These are phyloP conservation scores for Filobasidium floriforme DNA, from an alignment of 768 basidiomycete species.

Conservation along the genomic window DNA sequence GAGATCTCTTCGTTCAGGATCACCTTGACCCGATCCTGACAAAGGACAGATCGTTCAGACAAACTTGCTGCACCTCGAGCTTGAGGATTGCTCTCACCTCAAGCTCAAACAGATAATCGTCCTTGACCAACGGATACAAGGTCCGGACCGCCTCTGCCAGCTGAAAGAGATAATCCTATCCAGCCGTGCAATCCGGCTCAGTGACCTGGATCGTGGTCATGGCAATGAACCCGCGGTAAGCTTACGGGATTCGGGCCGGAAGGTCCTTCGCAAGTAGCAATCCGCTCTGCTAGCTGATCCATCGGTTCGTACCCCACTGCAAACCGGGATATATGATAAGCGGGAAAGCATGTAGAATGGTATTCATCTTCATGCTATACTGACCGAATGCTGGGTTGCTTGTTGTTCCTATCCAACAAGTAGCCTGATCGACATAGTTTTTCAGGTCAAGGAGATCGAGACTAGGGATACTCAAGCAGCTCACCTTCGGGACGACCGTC, in stretches of 20 bases:
- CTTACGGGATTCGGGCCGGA: conserved; percentile 82
- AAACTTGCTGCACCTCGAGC: no score
- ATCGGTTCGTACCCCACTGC: conserved; percentile 76
- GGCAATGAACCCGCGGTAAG: background rate
- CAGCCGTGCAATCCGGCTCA: background rate
- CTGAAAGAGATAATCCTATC: conserved; percentile 76
- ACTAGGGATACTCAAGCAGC: background rate
- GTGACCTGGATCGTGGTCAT: background rate
- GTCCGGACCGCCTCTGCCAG: conserved; percentile 65
- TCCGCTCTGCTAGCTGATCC: conserved; percentile 58
- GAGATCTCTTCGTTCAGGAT: background rate
- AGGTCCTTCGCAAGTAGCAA: conserved; percentile 70
- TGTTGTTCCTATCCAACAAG: conserved; percentile 76
- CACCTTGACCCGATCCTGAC: background rate
- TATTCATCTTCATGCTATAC: no score
- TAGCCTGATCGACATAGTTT: conserved; percentile 16
- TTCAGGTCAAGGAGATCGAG: background rate
- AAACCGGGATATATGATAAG: background rate
- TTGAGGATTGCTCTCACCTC: no score
- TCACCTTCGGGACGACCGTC: background rate
- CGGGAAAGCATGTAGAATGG: no score
- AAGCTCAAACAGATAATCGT: conserved; percentile 41
- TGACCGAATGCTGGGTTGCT: conserved; percentile 84
- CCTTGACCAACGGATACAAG: conserved; percentile 48
- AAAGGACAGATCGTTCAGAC: no score